These are phyloP conservation scores for Trichocladium antarcticum DNA, from an alignment of 495 filamentous ascomycete genomes.

Conservation along the genomic window DNA sequence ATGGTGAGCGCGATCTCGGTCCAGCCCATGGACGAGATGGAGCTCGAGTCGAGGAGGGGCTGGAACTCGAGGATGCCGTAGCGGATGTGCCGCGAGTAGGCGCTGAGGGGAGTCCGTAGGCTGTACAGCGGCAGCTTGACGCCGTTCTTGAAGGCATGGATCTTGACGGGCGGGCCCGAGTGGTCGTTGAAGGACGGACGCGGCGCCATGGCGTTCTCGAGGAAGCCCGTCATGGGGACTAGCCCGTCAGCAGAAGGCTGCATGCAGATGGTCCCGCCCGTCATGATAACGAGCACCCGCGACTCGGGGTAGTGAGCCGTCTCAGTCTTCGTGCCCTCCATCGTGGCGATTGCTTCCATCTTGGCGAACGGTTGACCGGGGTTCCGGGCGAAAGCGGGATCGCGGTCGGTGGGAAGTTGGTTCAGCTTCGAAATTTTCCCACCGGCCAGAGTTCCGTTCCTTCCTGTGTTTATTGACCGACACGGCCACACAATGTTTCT, in stretches of 20 bases:
- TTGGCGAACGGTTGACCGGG: not conserved
- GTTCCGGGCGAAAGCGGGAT: not conserved
- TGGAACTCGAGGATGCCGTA: slow-evolving; percentile 83
- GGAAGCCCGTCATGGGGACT: slow-evolving; percentile 67
- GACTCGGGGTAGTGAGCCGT: slow-evolving; percentile 53
- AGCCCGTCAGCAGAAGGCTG: slow-evolving; percentile 53
- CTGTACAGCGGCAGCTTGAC: slow-evolving; percentile 35
- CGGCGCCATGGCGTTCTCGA: slow-evolving; percentile 70
- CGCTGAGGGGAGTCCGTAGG: slow-evolving; percentile 68
- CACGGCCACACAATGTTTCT: too few species aligned
- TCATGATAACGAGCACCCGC: slow-evolving; percentile 81
- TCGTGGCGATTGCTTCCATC: slow-evolving; percentile 19
- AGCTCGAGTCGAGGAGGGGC: slow-evolving; percentile 79
- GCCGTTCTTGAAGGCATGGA: slow-evolving; percentile 35
- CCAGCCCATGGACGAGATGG: slow-evolving; percentile 86
- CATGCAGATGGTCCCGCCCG: slow-evolving; percentile 97
- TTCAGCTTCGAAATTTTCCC: not conserved
- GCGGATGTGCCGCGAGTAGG: slow-evolving; percentile 71
- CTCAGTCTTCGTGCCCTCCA: slow-evolving; percentile 20
- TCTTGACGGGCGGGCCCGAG: slow-evolving; percentile 35
- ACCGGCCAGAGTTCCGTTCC: too few species aligned
- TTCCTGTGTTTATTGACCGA: too few species aligned
- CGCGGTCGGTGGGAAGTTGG: not conserved
- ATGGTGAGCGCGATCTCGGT: slow-evolving; percentile 64
- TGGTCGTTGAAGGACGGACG: slow-evolving; percentile 85